Evolutionary conservation across 164 flowering plant genomes (phyloP).

Genomic region (Vitis riparia): DNA sequence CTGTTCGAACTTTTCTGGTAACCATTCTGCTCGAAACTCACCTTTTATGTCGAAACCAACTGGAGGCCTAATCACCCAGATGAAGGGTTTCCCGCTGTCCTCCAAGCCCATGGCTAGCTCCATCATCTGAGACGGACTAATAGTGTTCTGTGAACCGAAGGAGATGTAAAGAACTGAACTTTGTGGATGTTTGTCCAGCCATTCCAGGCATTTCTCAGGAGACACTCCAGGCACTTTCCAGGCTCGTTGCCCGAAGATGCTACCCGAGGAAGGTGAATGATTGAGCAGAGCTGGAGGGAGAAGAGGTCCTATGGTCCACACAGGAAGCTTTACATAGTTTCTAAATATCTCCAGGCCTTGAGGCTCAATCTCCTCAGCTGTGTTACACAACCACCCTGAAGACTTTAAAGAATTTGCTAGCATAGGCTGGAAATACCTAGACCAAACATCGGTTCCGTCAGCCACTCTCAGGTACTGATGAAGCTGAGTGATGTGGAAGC

Average conservation of each 20-base stretch:
- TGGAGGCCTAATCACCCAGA: conserved; percentile 40
- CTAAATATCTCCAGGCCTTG: conserved; percentile 19
- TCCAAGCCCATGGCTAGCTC: conserved; percentile 31
- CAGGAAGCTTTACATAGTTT: conserved; percentile 21
- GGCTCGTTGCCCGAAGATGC: conserved; percentile 15
- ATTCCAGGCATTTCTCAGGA: conserved; percentile 23
- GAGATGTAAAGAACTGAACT: conserved; percentile 35
- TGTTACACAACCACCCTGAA: conserved; percentile 31
- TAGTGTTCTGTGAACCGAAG: conserved; percentile 30
- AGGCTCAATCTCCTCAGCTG: conserved; percentile 36
- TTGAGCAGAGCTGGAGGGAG: conserved; percentile 18
- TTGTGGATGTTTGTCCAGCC: conserved; percentile 24
- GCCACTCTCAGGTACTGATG: conserved; percentile 30
- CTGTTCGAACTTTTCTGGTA: conserved; percentile 31
- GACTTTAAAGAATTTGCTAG: conserved; percentile 18
- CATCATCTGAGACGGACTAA: conserved; percentile 28
- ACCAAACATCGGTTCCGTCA: conserved; percentile 37
- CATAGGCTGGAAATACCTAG: conserved; percentile 30
- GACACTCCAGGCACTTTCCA: conserved; percentile 25
- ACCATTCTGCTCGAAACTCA: conserved; percentile 31
- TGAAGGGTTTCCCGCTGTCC: conserved; percentile 17
- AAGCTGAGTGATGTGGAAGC: conserved; percentile 18
- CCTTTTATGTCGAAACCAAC: conserved; percentile 11
- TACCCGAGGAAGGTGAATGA: background rate
- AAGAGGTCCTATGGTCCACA: conserved; percentile 38